Evolutionary conservation across 2,329 filamentous ascomycete species (phyloP).

Genomic region (Neofusicoccum ribis): DNA sequence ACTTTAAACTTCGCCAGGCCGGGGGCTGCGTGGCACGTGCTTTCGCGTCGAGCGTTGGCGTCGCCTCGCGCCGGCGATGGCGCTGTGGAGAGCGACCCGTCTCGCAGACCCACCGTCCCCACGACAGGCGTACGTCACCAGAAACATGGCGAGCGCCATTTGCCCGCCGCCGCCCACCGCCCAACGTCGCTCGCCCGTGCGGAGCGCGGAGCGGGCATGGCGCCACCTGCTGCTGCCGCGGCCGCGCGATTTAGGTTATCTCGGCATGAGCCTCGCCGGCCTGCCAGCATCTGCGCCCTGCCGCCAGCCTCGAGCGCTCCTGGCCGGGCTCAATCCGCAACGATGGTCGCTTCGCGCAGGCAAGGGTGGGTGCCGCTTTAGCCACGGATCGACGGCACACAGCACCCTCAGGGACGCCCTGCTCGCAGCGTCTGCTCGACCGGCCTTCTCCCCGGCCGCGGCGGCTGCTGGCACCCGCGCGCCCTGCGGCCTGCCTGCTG

Average conservation of each 20-base stretch:
- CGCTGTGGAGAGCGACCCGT: too few species aligned
- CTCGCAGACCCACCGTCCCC: not conserved
- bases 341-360: not conserved
- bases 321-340: not conserved
- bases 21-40: not conserved
- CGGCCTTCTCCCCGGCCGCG: not conserved
- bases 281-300: not conserved
- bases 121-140: not conserved
- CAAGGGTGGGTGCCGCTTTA: not conserved
- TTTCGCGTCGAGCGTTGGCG: too few species aligned
- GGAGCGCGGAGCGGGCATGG: too few species aligned
- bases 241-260: not conserved
- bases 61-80: too few species aligned
- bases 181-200: too few species aligned
- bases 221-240: too few species aligned
- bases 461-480: not conserved
- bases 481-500: not conserved
- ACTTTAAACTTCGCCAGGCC: not conserved
- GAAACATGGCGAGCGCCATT: not conserved
- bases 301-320: not conserved
- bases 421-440: not conserved
- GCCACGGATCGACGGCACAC: slow-evolving; percentile 2
- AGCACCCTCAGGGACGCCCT: not conserved
- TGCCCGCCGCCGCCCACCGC: not conserved
- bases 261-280: not conserved